Evolutionary conservation across 768 basidiomycete genomes (phyloP).

Genomic region (Termitomyces sp.): DNA sequence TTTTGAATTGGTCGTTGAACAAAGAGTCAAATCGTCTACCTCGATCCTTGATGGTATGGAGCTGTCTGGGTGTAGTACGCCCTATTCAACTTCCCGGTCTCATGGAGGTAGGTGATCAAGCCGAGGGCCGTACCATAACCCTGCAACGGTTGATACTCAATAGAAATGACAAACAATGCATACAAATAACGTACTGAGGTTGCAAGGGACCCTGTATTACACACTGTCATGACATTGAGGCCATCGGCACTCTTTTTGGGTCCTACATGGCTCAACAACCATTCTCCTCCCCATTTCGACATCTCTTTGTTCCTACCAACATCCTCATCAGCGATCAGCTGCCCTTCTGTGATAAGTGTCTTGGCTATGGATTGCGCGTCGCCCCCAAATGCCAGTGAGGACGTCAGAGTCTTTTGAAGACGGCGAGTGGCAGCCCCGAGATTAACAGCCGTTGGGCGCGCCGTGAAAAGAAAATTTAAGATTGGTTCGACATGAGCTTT

Average conservation of each 20-base stretch:
- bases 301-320: conserved; percentile 83
- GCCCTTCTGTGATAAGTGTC: conserved; percentile 68
- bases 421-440: conserved; percentile 82
- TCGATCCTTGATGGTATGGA: conserved; percentile 91
- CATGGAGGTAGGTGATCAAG: conserved; percentile 86
- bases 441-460: conserved; percentile 97
- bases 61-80: conserved; percentile 95
- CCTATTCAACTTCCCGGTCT: conserved; percentile 68
- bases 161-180: neutral
- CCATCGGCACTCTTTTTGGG: conserved; percentile 34
- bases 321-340: conserved; percentile 81
- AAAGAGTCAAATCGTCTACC: conserved; percentile 33
- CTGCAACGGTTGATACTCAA: conserved; percentile 35
- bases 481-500: conserved; percentile 52
- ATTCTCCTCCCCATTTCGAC: conserved; percentile 82
- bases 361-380: conserved; percentile 48
- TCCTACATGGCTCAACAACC: conserved; percentile 61
- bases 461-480: conserved; percentile 74
- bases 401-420: conserved; percentile 50
- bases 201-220: conserved; percentile 96
- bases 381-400: conserved; percentile 37
- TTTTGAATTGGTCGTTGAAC: neutral
- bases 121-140: conserved; percentile 96
- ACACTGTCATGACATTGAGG: conserved; percentile 87
- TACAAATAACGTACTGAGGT: conserved; percentile 64